Conservation (phyloP, 139 green algal species). For the Nannochloris sp. region DNA sequence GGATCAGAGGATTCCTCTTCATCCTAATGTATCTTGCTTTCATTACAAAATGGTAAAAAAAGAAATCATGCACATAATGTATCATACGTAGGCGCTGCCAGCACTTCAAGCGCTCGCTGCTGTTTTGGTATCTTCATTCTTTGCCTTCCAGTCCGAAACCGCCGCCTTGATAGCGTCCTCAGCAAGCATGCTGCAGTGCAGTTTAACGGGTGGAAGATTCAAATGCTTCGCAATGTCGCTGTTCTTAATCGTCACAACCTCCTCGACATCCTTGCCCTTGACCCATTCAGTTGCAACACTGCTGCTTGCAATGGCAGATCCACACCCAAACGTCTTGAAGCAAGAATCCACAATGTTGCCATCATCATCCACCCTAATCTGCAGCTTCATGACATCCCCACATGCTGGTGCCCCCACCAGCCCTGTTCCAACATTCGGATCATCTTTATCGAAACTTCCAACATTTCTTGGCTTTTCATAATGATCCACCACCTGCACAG, state of each 20-base stretch:
- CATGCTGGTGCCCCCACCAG: slow-evolving; percentile 87
- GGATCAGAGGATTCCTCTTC: background rate
- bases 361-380: slow-evolving; percentile 85
- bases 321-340: slow-evolving; percentile 99
- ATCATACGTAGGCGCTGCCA: too few relatives aligned
- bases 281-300: slow-evolving; percentile 94
- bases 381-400: slow-evolving; percentile 99
- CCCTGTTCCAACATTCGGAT: slow-evolving; percentile 81
- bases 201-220: slow-evolving; percentile 92
- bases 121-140: slow-evolving; percentile 22
- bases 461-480: slow-evolving; percentile 96
- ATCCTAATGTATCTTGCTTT: too few relatives aligned
- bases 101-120: background rate
- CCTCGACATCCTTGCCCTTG: slow-evolving; percentile 75
- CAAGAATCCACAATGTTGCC: slow-evolving; percentile 92
- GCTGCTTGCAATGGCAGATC: slow-evolving; percentile 90
- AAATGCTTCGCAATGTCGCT: slow-evolving; percentile 96
- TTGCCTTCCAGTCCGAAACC: slow-evolving; percentile 87
- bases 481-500: slow-evolving; percentile 87
- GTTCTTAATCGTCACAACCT: slow-evolving; percentile 90
- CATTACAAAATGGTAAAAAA: background rate
- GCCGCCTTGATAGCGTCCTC: slow-evolving; percentile 91
- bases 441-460: slow-evolving; percentile 90
- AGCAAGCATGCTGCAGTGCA: slow-evolving; percentile 98
- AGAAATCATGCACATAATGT: background rate